phyloP scores from a whole-genome alignment of 371 early-diverging fungal species.

The Zychaea mexicana region DNA sequence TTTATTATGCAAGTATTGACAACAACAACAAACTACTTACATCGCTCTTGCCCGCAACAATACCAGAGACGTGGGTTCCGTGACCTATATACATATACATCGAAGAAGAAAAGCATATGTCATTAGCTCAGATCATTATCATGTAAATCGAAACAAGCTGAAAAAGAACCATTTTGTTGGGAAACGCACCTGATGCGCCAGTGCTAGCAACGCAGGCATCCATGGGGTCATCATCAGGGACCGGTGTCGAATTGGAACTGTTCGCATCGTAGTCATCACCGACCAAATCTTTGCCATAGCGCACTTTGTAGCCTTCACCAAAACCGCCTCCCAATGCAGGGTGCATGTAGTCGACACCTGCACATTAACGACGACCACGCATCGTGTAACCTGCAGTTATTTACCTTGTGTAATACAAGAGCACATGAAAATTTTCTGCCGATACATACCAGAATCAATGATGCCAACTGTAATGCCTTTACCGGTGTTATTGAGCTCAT shows the following conservation, averaged over 20 bases:
- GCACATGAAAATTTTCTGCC: slow-evolving; percentile 29
- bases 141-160: not conserved
- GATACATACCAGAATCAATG: slow-evolving; percentile 57
- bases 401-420: not conserved
- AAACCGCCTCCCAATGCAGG: slow-evolving; percentile 77
- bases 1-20: not conserved
- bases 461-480: slow-evolving; percentile 72
- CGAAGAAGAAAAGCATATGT: not conserved
- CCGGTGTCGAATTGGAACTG: slow-evolving; percentile 25
- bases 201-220: slow-evolving; percentile 41
- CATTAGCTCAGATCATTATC: not conserved
- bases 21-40: slow-evolving; percentile 23
- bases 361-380: not conserved
- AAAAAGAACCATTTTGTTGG: not conserved
- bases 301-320: slow-evolving; percentile 60
- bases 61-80: slow-evolving; percentile 72
- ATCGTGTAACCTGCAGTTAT: slow-evolving; percentile 26
- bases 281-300: slow-evolving; percentile 63
- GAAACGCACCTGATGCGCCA: slow-evolving; percentile 34
- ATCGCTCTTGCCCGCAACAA: slow-evolving; percentile 55
- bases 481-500: slow-evolving; percentile 50
- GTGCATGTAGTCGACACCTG: slow-evolving; percentile 66
- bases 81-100: slow-evolving; percentile 38
- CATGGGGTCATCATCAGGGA: slow-evolving; percentile 37
- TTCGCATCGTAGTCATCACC: slow-evolving; percentile 43